These are phyloP conservation scores for Filobasidium wieringae DNA, from an alignment of 768 basidiomycete genomes.

Conservation along the genomic window DNA sequence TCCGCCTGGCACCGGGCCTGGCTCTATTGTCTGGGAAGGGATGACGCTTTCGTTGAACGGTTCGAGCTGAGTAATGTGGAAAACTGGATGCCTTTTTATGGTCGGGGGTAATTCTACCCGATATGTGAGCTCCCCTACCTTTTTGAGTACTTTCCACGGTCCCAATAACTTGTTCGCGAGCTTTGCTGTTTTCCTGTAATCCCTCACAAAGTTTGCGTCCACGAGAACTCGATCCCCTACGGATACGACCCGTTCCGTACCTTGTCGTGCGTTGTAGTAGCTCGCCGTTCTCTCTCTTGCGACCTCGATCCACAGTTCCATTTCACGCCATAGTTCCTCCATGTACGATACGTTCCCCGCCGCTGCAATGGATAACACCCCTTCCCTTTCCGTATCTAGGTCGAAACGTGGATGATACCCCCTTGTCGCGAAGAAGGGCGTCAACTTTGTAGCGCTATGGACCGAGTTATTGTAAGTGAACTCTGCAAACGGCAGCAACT, in stretches of 20 bases:
- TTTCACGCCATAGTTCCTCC: background rate
- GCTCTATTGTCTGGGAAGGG: no score
- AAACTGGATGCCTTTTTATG: background rate
- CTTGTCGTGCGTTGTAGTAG: background rate
- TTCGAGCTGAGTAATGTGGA: background rate
- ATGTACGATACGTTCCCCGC: no score
- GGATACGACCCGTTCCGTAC: background rate
- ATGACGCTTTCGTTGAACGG: background rate
- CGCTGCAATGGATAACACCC: no score
- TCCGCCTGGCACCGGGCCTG: no score
- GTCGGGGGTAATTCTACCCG: background rate
- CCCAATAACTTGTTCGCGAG: background rate
- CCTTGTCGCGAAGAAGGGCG: constrained; percentile 37
- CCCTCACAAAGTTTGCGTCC: background rate
- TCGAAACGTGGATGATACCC: constrained; percentile 17
- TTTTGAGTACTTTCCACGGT: background rate
- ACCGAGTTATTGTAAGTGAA: constrained; percentile 39
- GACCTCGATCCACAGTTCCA: background rate
- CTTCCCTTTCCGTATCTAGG: no score
- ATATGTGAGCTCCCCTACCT: background rate
- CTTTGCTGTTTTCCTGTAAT: background rate
- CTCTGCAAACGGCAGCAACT: constrained; percentile 35
- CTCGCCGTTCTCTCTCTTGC: background rate
- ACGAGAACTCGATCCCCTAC: background rate
- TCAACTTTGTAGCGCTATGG: constrained; percentile 28